Base-by-base conservation (phyloP, 169 alveolate species). In the Cryptosporidium ryanae region DNA sequence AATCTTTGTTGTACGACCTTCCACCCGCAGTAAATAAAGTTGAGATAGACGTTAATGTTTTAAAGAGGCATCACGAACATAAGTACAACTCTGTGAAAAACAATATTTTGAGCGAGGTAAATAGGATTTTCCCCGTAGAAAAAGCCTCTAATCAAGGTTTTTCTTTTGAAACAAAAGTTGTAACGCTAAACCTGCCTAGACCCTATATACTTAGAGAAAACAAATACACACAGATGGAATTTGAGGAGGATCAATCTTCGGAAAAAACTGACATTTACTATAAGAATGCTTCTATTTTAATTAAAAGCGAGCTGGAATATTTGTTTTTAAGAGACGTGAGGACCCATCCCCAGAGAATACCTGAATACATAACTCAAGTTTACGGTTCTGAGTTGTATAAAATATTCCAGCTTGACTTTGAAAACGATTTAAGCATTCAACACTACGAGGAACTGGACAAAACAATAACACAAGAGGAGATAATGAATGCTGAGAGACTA, bases 281-380 rank as follows among this genome's bases (percentile, higher is more conserved):
- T 65, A 49, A 48, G 15, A 44, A 52, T 13, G 46, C 46, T 18
- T 4, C 2, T 57, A 48, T 34, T 32, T 21, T 59, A 21, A 76
- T 76, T 59, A 34, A 76, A 10, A 38, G 13, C 1, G 87, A 76
- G 38, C 23, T 76, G n/a, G 29, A 46, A 8, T 59, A 76, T 63
- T 76, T 76, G 46, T 59, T 38, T 43, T 27, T 25, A 12, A 76
- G 64, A 44, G 87, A 76, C 27, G 23, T 61, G 44, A 29, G 15
- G 21, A 76, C 32, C 15, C 48, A 59, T 38, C 87, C 87, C 17
- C 87, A 76, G 38, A 49, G 59, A 76, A 38, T 76, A 76, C 87
- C 87, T 6, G 76, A 32, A 5, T 59, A 55, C 46, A 55, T 76
- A n/a, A 23, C 29, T 27, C 34, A 68, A 21, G 15, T n/a, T 6